Conservation (phyloP, 129 eudicot species). For the Lactuca saligna region DNA sequence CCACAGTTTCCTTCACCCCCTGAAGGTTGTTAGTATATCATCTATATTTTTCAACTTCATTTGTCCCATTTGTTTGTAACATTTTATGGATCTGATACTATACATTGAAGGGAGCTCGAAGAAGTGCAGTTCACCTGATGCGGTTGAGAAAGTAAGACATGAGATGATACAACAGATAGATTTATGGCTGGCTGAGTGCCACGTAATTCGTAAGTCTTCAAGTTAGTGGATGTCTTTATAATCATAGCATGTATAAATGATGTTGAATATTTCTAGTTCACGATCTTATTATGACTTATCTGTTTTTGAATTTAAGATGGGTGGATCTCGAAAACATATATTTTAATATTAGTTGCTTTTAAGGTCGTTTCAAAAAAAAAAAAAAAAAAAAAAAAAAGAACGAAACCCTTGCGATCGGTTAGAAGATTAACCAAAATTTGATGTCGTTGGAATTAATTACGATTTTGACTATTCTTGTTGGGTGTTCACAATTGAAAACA, state of each 20-base stretch:
- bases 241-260: neutral
- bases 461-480: slow-evolving; percentile 43
- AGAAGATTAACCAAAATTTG: too few species aligned
- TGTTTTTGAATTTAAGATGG: too few species aligned
- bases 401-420: too few species aligned
- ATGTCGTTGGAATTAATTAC: neutral
- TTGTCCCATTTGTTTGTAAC: too few species aligned
- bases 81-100: too few species aligned
- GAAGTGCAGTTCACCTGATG: neutral
- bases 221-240: too few species aligned
- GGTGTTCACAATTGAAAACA: slow-evolving; percentile 38
- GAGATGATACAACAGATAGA: neutral
- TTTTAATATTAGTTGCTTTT: too few species aligned
- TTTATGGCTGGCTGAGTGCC: neutral
- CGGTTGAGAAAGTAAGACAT: neutral
- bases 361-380: too few species aligned
- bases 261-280: neutral
- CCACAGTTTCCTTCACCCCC: slow-evolving; percentile 86
- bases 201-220: neutral
- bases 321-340: too few species aligned
- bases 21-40: slow-evolving; percentile 57
- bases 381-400: too few species aligned
- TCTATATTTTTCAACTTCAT: neutral
- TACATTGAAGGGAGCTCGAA: neutral
- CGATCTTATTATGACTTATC: neutral